Base-by-base conservation (phyloP, 116 monocot genomes). In the Thalassia testudinum region DNA sequence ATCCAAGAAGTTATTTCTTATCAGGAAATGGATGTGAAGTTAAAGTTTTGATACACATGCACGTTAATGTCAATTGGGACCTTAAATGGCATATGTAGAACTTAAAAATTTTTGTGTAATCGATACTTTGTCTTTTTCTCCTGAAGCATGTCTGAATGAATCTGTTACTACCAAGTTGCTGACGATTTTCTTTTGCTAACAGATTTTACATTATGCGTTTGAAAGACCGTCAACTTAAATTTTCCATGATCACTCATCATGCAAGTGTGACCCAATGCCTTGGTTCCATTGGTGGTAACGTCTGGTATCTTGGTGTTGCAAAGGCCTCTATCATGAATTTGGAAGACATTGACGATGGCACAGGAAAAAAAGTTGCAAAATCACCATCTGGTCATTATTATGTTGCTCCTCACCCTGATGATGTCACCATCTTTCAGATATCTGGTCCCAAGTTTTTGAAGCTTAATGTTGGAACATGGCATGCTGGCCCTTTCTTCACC, bases 211-310 rank as follows among this genome's bases (percentile, higher is more conserved):
- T 97, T 60, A 85, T 97, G 97, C 69, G 70, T 57, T 17, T 97
- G 5, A 56, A 82, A 80, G 79, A 77, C 50, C 57, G 72, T n/a
- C n/a, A 72, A 38, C 82, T 85, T 14, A 63, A 75, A 25, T 97
- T 97, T 45, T 58, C 56, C 8, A 82, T 19, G 24, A 97, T 97
- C n/a, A 97, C 97, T 30, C 97, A 97, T 65, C 97, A 97, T 63
- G 97, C 97, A 15, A 85, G 85, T 59, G 97, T 97, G 37, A 97
- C 88, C 24, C 97, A 97, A 49, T 97, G 97, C 62, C 85, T 97
- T 53, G 97, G 97, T 37, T 77, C 89, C 37, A 52, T 85, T 53
- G 77, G 76, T 47, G 79, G 85, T 37, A 60, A 60, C 29, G 79
- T 75, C 19, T 97, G 97, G 97, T 97, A 72, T 69, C 77, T 97